Conservation (phyloP, 2,329 filamentous ascomycete genomes). For the Arthrobotrys iridis region DNA sequence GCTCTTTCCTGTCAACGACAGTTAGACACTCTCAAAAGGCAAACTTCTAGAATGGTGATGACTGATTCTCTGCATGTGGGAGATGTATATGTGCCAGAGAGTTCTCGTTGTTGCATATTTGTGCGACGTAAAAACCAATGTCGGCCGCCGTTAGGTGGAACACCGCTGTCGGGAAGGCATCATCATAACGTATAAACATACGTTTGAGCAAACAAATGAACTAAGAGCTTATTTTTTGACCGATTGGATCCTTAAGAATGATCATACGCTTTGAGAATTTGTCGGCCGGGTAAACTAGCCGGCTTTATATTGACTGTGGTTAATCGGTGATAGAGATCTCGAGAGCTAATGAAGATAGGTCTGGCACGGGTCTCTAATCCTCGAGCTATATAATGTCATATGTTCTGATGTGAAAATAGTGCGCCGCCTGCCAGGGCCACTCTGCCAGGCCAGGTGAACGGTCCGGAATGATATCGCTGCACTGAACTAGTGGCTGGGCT, state of each 20-base stretch:
- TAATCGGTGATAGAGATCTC: too few species aligned
- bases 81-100: neutral
- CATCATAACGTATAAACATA: neutral
- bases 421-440: neutral
- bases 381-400: neutral
- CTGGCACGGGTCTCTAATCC: neutral
- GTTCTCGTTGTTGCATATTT: neutral
- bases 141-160: neutral
- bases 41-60: slow-evolving; percentile 36
- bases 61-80: slow-evolving; percentile 8
- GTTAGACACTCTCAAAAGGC: slow-evolving; percentile 2
- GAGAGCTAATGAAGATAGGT: neutral
- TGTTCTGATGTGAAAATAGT: neutral
- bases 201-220: neutral
- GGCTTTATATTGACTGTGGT: neutral
- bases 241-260: neutral
- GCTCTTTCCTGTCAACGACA: neutral
- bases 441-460: neutral
- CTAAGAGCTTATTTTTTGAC: neutral
- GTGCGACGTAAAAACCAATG: slow-evolving; percentile 5
- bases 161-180: neutral
- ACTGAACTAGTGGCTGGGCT: neutral
- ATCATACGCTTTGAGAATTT: neutral
- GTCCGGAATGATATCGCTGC: neutral
- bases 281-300: neutral